Evolutionary conservation across 2,329 filamentous ascomycete species (phyloP).

Genomic region (Aspergillus latus): DNA sequence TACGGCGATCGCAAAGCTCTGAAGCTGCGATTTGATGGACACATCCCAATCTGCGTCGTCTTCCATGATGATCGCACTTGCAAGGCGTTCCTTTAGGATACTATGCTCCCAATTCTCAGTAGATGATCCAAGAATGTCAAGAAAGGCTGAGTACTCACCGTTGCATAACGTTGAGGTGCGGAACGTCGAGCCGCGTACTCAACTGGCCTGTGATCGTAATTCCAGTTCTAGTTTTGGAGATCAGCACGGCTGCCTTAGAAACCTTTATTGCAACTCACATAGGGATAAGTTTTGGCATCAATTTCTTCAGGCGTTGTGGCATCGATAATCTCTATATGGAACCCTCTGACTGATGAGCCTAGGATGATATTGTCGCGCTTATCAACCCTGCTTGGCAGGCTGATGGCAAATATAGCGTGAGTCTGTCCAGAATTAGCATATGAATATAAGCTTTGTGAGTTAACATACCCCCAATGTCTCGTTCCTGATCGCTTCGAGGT

Average conservation of each 20-base stretch:
- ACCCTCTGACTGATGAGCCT: conserved; percentile 21
- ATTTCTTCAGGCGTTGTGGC: conserved; percentile 20
- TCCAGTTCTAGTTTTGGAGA: conserved; percentile 21
- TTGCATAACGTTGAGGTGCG: conserved; percentile 22
- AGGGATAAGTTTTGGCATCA: conserved; percentile 21
- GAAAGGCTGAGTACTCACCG: conserved; percentile 13
- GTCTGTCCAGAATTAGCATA: conserved; percentile 12
- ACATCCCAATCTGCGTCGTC: conserved; percentile 22
- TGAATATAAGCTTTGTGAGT: background rate
- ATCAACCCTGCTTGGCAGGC: conserved; percentile 21
- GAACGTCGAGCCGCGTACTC: conserved; percentile 25
- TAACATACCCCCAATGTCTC: background rate
- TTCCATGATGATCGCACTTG: conserved; percentile 21
- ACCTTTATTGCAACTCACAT: background rate
- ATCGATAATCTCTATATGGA: conserved; percentile 22
- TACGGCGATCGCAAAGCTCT: conserved; percentile 13
- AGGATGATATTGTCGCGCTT: conserved; percentile 25
- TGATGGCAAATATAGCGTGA: conserved; percentile 24
- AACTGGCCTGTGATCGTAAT: conserved; percentile 16
- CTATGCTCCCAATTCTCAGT: background rate
- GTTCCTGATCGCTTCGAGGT: background rate
- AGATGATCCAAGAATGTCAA: background rate
- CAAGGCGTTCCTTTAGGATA: background rate
- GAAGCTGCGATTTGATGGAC: conserved; percentile 18
- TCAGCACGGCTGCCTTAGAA: background rate